Evolutionary conservation across 2,329 filamentous ascomycete genomes (phyloP).

Genomic region (Trichoderma brevicompactum): DNA sequence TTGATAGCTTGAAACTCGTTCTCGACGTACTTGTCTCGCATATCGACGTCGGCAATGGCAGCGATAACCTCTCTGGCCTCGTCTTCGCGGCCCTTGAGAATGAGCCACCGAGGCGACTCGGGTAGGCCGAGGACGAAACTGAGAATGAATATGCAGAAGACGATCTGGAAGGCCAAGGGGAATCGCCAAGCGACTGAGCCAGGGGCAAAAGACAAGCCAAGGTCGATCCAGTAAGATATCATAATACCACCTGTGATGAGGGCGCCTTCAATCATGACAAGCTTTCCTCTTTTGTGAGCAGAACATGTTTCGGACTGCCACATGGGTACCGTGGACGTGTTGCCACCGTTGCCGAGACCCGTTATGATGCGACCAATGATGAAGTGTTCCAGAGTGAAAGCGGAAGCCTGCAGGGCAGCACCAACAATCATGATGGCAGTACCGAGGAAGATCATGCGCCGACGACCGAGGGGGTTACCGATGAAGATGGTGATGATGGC

Average conservation of each 20-base stretch:
- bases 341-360: slow-evolving; percentile 61
- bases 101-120: slow-evolving; percentile 57
- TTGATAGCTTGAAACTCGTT: slow-evolving; percentile 64
- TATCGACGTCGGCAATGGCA: slow-evolving; percentile 59
- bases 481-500: slow-evolving; percentile 69
- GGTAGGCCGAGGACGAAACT: slow-evolving; percentile 56
- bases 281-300: slow-evolving; percentile 61
- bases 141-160: slow-evolving; percentile 64
- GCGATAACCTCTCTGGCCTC: slow-evolving; percentile 54
- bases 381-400: slow-evolving; percentile 58
- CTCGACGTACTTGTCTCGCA: slow-evolving; percentile 61
- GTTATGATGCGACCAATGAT: slow-evolving; percentile 63
- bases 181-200: slow-evolving; percentile 58
- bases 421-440: slow-evolving; percentile 63
- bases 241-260: slow-evolving; percentile 62
- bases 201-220: slow-evolving; percentile 57
- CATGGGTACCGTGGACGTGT: slow-evolving; percentile 61
- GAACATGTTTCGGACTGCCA: slow-evolving; percentile 65
- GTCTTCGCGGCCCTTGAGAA: slow-evolving; percentile 51
- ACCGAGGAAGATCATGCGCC: slow-evolving; percentile 62
- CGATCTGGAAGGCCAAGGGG: slow-evolving; percentile 59
- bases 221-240: slow-evolving; percentile 64
- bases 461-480: slow-evolving; percentile 65
- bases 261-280: slow-evolving; percentile 65
- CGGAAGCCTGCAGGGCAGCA: slow-evolving; percentile 61